These are phyloP conservation scores for Microsporum audouinii DNA, from an alignment of 2,329 filamentous ascomycete species.

Conservation along the genomic window DNA sequence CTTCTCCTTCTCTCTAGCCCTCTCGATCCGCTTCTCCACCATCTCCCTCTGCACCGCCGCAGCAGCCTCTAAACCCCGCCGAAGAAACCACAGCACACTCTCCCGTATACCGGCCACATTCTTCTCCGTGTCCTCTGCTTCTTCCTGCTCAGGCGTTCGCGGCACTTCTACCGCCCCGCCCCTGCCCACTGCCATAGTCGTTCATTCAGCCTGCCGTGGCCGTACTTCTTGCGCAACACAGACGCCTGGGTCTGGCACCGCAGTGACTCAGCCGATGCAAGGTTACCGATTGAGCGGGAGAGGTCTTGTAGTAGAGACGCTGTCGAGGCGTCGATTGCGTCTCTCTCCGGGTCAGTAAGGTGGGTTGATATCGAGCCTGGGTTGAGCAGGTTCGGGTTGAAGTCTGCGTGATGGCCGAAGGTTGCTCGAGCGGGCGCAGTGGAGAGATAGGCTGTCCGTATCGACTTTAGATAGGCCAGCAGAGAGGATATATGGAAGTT, in stretches of 20 bases:
- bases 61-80: conserved; percentile 62
- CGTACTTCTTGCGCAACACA: conserved; percentile 62
- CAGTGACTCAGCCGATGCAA: conserved; percentile 71
- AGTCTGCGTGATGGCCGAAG: conserved; percentile 29
- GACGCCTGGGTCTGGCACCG: conserved; percentile 63
- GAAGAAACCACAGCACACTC: conserved; percentile 70
- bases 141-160: conserved; percentile 55
- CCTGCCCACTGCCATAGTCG: conserved; percentile 58
- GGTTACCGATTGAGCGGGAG: conserved; percentile 64
- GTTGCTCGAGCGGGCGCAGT: conserved; percentile 55
- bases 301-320: conserved; percentile 77
- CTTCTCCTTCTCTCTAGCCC: conserved; percentile 81
- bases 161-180: conserved; percentile 30
- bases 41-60: conserved; percentile 72
- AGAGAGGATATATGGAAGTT: conserved; percentile 76
- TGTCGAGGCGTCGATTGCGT: conserved; percentile 76
- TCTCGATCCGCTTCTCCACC: conserved; percentile 78
- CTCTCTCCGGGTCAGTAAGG: conserved; percentile 70
- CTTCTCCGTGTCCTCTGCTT: conserved; percentile 59
- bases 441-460: conserved; percentile 85
- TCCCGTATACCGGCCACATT: conserved; percentile 62
- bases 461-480: conserved; percentile 64
- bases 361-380: conserved; percentile 28
- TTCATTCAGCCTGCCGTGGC: conserved; percentile 31
- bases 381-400: conserved; percentile 19